Base-by-base conservation (phyloP, 768 basidiomycete species). In the Lactarius hengduanensis region DNA sequence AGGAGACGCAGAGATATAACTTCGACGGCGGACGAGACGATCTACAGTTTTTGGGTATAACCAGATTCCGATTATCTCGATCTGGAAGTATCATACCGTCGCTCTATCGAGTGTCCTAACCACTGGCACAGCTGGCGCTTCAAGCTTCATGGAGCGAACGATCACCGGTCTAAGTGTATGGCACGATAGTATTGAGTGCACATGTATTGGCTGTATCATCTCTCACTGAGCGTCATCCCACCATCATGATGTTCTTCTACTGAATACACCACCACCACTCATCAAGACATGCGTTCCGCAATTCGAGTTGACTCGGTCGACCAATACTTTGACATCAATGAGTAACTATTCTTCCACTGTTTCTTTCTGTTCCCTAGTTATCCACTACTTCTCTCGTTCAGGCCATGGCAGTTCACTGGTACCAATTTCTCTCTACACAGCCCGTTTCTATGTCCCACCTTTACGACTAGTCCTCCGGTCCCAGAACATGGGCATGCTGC, bases 401-500 rank as follows among this genome's bases (percentile, higher is more conserved):
- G 75, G 10, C 72, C 76, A 20, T 76, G 75, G 75, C 72, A 74
- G 43, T 54, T 76, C 28, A 73, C 72, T 26, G 71, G 76, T 76
- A 63, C 16, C 57, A 45, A n/a, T 22, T 9, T 18, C 8, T 59
- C 22, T 9, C 2, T 26, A 8, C 47, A 3, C n/a, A 41, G 10
- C 38, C 18, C 32, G 2, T 30, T 15, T 36, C 13, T 30, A 10
- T 54, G 11, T 59, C 56, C 57, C n/a, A 50, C 22, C 11, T 16
- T 18, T 3, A 13, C 59, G 13, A 20, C 7, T 59, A 82, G 80
- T 81, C 8, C 71, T 81, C 13, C 77, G 80, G 2, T 77, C 75
- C 36, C 77, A 76, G 18, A 80, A 81, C 3, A 61, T 81, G 3
- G 71, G 65, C 6, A 73, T 71, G 16, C 75, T 89, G 72, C 82